Base-by-base conservation (phyloP, 306 rosid genomes). In the Fragaria iinumae region DNA sequence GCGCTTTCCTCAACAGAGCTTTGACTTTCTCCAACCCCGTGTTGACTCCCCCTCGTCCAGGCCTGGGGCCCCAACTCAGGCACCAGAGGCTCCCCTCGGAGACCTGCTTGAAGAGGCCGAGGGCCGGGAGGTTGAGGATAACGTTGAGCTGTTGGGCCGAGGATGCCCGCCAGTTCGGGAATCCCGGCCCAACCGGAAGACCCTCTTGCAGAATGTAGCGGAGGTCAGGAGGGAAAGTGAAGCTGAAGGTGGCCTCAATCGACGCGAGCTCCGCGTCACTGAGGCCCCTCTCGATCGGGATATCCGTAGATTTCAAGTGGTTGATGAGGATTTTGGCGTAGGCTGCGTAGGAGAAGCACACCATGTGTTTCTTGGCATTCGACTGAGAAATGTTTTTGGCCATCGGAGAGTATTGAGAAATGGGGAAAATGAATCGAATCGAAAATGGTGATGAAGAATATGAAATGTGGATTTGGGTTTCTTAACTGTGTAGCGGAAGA, bases 151-250 rank as follows among this genome's bases (percentile, higher is more conserved):
- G 97, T 14, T 89, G 97, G 0, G 62, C 57, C 1, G 99, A 92
- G 48, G 92, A 89, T 53, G 96, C 84, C 2, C 97, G 96, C 99
- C 99, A 95, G 20, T 92, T 87, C 25, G 96, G 97, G 81, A 95
- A 95, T 1, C 93, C 92, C 0, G 87, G 74, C 0, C 85, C 89
- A 34, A 87, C 16, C 0, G 99, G 96, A 17, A 95, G 91, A 0
- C 97, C 99, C 14, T 88, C 90, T 25, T 82, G 86, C 84, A 95
- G 97, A 11, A 95, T 92, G 1, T 81, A 63, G 0, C 96, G 97
- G 32, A 95, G 96, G 78, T 95, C 97, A 0, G 93, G 92, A 3
- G 99, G 99, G 76, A 95, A 95, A 2, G 77, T 17, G 82, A 95
- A 84, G 67, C 67, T 72, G 85, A 89, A 79, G 12, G 80, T 73